These are phyloP conservation scores for Cutaneotrichosporon mucoides DNA, from an alignment of 1,284 basidiomycete species.

Conservation along the genomic window DNA sequence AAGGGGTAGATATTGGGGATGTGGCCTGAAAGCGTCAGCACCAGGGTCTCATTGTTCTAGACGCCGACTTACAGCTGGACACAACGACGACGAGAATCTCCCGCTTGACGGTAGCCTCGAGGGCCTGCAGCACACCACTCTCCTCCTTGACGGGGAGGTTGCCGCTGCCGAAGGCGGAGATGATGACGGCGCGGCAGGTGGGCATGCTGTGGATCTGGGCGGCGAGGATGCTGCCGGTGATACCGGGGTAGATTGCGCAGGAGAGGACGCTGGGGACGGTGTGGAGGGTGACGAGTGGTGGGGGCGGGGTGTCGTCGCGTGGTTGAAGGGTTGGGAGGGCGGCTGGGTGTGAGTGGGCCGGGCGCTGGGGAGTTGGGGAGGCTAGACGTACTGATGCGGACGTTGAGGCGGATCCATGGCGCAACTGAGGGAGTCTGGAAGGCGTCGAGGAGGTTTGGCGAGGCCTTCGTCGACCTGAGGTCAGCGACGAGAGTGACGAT, in stretches of 20 bases:
- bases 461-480: slow-evolving; percentile 36
- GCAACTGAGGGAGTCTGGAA: slow-evolving; percentile 42
- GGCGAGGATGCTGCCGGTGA: slow-evolving; percentile 40
- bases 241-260: slow-evolving; percentile 37
- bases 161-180: slow-evolving; percentile 42
- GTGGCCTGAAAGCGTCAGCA: slow-evolving; percentile 22
- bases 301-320: slow-evolving; percentile 18
- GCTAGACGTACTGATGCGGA: slow-evolving; percentile 42
- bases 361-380: too few relatives aligned
- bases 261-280: slow-evolving; percentile 33
- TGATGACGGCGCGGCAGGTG: slow-evolving; percentile 42
- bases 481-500: background rate
- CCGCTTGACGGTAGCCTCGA: slow-evolving; percentile 35
- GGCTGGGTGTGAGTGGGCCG: slow-evolving; percentile 3
- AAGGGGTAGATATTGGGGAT: slow-evolving; percentile 46
- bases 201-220: slow-evolving; percentile 43
- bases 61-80: slow-evolving; percentile 31
- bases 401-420: slow-evolving; percentile 41
- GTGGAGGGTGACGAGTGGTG: slow-evolving; percentile 30
- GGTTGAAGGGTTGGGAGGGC: slow-evolving; percentile 21
- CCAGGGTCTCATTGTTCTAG: too few relatives aligned
- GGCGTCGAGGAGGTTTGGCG: slow-evolving; percentile 39
- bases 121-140: slow-evolving; percentile 33
- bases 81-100: slow-evolving; percentile 47
- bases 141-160: slow-evolving; percentile 40